Evolutionary conservation across 805 yeast species (phyloP), one percentile per base, ranked within the genome.

Genomic region (Hemisphaericaspora nanyangensis): DNA sequence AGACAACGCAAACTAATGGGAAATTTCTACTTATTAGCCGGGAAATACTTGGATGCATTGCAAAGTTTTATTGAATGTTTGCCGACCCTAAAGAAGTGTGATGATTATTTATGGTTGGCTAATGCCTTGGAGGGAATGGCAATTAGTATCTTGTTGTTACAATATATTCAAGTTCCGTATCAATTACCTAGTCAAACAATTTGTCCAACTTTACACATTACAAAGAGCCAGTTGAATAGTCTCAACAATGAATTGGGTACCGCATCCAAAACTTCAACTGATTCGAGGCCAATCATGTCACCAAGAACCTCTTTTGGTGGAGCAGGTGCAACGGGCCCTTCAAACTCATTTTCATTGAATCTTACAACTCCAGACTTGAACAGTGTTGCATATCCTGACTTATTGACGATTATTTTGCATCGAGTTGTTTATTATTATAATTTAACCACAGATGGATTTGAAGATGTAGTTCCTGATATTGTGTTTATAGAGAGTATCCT

Each of bases 91-190:
- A 79, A 77, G 43, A 68, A 76, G 10, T 68, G 81, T 2, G 79
- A 79, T 36, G 99, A 93, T 56, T 75, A 76, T 50, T 63, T 93
- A 7, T 93, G 98, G 98, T 69, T 87, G 11, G 98, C 83, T 0
- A 82, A 91, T 20, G 79, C 96, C 0, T 56, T 91, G n/a, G 96
- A 89, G 49, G 87, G 90, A 0, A 63, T 89, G 8, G 84, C 83
- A 0, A 78, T 86, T 1, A 76, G 85, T 43, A 57, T 83, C 29
- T 57, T 83, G 5, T 58, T 89, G 38, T 64, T 86, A 35, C 70
- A 82, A 10, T 79, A 69, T 49, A 56, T 82, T 12, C 79, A 74
- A 19, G 63, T 70, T 2, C 74, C 80, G 0, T 74, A 72, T 42
- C 78, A 70, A 37, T 51, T 76, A 29, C 76, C 76, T 5, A 60